A percentile compares a stretch with the other conserved stretches of the same genome.
These are phyloP conservation scores for Malus hybrid DNA, from an alignment of 331 rosid genomes.

Conservation along the genomic window DNA sequence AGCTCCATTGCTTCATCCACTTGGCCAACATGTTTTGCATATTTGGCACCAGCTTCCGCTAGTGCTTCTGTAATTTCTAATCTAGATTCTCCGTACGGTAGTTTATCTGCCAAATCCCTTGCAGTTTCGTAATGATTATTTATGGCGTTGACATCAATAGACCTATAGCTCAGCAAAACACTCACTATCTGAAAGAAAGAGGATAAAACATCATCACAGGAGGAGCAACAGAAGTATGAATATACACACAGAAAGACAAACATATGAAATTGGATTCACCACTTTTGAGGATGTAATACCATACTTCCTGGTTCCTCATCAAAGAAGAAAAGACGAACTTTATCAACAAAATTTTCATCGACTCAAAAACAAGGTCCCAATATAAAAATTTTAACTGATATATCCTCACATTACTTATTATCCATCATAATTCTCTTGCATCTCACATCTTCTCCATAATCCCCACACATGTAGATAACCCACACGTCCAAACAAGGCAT, in stretches of 20 bases:
- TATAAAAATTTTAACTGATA: background rate
- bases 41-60: constrained; percentile 75
- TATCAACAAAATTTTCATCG: background rate
- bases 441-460: background rate
- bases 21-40: constrained; percentile 77
- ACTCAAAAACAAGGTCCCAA: background rate
- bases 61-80: constrained; percentile 67
- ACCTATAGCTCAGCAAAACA: constrained; percentile 48
- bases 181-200: constrained; percentile 51
- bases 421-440: background rate
- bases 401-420: background rate
- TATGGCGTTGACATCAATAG: constrained; percentile 67
- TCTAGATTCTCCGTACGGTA: constrained; percentile 59
- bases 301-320: background rate
- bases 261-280: background rate
- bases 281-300: background rate
- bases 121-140: constrained; percentile 77
- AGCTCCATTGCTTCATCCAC: constrained; percentile 90
- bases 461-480: background rate
- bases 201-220: constrained; percentile 9
- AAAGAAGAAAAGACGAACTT: background rate
- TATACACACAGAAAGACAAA: background rate
- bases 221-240: background rate
- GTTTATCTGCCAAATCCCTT: constrained; percentile 90
- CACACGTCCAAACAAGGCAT: background rate